Evolutionary conservation across 2,329 filamentous ascomycete species (phyloP), one percentile per base, ranked within the genome.

Genomic region (Pseudocercospora cruenta): DNA sequence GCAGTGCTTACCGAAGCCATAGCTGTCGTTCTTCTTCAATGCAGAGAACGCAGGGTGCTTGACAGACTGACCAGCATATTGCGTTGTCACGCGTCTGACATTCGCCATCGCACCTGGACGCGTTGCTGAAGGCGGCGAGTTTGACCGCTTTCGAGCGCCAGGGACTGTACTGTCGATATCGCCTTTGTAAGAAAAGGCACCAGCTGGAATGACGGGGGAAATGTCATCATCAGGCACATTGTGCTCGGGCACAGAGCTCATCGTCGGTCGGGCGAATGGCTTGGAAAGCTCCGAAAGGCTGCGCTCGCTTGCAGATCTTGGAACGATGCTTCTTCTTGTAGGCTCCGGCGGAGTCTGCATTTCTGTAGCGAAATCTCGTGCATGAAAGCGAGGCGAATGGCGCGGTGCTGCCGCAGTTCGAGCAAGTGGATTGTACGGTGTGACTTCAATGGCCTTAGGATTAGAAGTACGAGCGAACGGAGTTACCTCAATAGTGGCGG

Each of bases 131-230:
- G 66, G 63, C 21, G 63, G 63, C 31, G 61, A 68, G 14, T 53
- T 55, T 14, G 68, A 70, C 19, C 64, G 39, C 22, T 49, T 58
- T 21, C 61, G 62, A 14, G 60, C 51, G 21, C 59, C 62, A 31
- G 36, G 31, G 14, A 47, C 33, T 12, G 63, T 54, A 9, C 67
- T 62, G 36, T 74, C 71, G 2, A 75, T 73, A 4, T 69, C 71
- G 61, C 73, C 73, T 60, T 72, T 72, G 68, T 74, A 74, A 9
- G 72, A 55, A 61, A 70, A 75, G n/a, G 69, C 53, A 16, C 61
- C 64, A 16, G 39, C 39, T 9, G 67, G 62, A 31, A 60, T 67
- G 2, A 59, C 62, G 21, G 69, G 65, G n/a, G 64, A 36, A 12
- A 47, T 36, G 7, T 66, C 57, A 21, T 70, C 68, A 7, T 65